These are phyloP conservation scores for Mrakia blollopis DNA, from an alignment of 768 basidiomycete species.

Conservation along the genomic window DNA sequence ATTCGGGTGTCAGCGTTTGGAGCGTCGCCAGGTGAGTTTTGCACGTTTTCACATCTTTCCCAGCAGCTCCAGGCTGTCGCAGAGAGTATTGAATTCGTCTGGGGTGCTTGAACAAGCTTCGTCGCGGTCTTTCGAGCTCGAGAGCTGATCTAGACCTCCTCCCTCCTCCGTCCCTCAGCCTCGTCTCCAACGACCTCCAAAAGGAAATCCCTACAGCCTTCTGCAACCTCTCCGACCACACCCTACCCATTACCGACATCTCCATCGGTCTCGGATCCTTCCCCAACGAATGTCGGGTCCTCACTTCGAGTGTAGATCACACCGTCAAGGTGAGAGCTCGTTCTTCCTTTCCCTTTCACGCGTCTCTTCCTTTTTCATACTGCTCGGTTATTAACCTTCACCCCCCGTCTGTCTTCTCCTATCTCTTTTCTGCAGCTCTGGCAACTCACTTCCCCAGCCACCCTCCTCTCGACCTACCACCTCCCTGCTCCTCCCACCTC, in stretches of 20 bases:
- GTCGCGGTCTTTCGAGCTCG: not conserved
- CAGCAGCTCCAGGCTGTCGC: no score
- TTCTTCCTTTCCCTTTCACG: not conserved
- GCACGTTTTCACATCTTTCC: not conserved
- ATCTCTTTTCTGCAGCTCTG: conserved; percentile 9
- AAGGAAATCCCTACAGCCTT: conserved; percentile 70
- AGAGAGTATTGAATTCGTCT: no score
- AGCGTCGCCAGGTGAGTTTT: conserved; percentile 65
- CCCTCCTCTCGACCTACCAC: conserved; percentile 30
- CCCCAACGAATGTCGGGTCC: conserved; percentile 61
- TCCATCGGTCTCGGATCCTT: conserved; percentile 72
- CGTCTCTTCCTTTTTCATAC: not conserved
- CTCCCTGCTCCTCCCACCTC: conserved; percentile 24
- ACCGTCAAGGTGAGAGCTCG: conserved; percentile 70
- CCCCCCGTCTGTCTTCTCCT: not conserved
- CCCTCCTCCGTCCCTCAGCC: conserved; percentile 48
- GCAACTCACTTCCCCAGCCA: conserved; percentile 26
- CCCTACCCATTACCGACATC: conserved; percentile 79
- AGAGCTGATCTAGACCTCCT: conserved; percentile 1
- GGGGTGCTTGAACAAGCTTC: not conserved
- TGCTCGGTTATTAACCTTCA: not conserved
- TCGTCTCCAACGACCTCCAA: conserved; percentile 69
- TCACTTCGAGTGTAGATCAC: conserved; percentile 81
- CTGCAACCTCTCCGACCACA: conserved; percentile 81
- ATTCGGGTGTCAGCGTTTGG: conserved; percentile 86